Conservation (phyloP, 768 basidiomycete species). For the Gymnopilus junonius region DNA sequence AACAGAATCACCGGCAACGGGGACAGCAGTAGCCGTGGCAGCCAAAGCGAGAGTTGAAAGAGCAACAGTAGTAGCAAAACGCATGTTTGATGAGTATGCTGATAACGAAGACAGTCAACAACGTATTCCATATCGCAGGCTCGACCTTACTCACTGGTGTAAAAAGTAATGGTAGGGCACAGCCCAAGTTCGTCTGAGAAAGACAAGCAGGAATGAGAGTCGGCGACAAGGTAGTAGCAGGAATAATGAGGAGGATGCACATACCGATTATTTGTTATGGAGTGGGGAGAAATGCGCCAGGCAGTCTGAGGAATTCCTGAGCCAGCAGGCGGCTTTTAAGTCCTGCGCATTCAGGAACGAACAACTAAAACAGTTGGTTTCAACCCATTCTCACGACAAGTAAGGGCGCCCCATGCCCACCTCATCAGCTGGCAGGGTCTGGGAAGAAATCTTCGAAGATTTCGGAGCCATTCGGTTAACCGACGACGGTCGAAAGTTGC, state of each 20-base stretch:
- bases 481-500: not conserved
- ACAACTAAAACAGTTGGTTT: not conserved
- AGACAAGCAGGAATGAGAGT: not conserved
- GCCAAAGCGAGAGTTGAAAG: not conserved
- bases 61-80: not conserved
- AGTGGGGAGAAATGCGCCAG: constrained; percentile 2
- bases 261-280: not conserved
- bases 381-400: not conserved
- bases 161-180: not conserved
- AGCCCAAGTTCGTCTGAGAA: not conserved
- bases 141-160: not conserved
- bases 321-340: not conserved
- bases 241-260: not conserved
- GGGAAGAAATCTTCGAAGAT: not conserved
- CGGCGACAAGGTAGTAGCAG: too few relatives aligned
- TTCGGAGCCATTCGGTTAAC: not conserved
- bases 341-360: not conserved
- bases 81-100: not conserved
- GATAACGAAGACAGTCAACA: not conserved
- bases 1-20: not conserved
- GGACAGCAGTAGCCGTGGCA: not conserved
- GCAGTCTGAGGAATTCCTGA: not conserved
- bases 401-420: not conserved
- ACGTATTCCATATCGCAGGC: not conserved
- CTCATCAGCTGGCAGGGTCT: not conserved